A percentile compares a stretch with the other conserved stretches of the same genome.
phyloP scores from a whole-genome alignment of 768 basidiomycete species.

The Galerina marginata region DNA sequence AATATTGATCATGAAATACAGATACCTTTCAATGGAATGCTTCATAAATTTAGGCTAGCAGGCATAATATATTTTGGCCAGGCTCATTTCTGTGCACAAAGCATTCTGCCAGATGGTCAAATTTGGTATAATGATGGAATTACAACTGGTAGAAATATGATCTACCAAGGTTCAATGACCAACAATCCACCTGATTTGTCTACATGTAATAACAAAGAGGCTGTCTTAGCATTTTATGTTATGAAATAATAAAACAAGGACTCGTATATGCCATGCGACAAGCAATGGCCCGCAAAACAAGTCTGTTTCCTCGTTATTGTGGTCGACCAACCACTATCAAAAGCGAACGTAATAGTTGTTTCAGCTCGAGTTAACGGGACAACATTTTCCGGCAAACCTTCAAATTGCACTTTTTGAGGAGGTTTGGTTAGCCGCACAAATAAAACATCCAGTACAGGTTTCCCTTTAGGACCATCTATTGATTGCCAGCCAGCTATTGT shows the following conservation, averaged over 20 bases:
- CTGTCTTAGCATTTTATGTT: too few relatives aligned
- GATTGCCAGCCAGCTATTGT: slow-evolving; percentile 30
- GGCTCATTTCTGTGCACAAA: not conserved
- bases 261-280: too few relatives aligned
- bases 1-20: not conserved
- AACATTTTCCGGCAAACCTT: slow-evolving; percentile 3
- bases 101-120: not conserved
- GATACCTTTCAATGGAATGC: not conserved
- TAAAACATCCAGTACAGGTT: slow-evolving; percentile 3
- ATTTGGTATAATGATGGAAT: slow-evolving; percentile 4
- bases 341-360: too few relatives aligned
- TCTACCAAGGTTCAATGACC: not conserved
- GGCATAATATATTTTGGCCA: not conserved
- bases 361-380: not conserved
- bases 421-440: slow-evolving; percentile 10
- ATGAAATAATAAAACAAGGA: too few relatives aligned
- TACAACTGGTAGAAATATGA: not conserved
- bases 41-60: not conserved
- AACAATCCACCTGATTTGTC: not conserved
- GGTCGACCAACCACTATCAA: too few relatives aligned
- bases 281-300: too few relatives aligned
- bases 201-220: too few relatives aligned
- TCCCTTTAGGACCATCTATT: slow-evolving; percentile 15
- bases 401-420: slow-evolving; percentile 3
- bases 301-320: not conserved